Evolutionary conservation across 305 asterid species (phyloP).

Genomic region (Solanum hybrid): DNA sequence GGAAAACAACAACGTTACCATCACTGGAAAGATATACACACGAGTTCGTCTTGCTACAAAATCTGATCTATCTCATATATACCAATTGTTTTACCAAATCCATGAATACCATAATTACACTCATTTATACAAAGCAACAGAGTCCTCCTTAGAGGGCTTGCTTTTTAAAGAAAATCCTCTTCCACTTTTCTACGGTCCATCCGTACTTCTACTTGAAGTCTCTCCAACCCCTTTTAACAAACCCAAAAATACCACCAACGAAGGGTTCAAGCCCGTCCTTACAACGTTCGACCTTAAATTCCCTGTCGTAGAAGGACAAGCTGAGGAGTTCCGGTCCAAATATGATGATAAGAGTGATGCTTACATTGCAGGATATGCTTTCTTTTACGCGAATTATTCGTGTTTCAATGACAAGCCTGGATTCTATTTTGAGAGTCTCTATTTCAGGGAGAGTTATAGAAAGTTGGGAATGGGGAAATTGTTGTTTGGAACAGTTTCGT

Average conservation of each 20-base stretch:
- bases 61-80: background rate
- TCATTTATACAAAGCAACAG: background rate
- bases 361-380: background rate
- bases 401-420: background rate
- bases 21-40: background rate
- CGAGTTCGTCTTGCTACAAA: background rate
- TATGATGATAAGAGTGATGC: background rate
- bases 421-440: background rate
- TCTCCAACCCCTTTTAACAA: background rate
- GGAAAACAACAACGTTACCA: background rate
- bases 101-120: background rate
- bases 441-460: background rate
- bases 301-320: background rate
- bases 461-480: background rate
- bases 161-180: background rate
- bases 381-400: background rate
- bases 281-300: background rate
- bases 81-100: background rate
- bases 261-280: background rate
- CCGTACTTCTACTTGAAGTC: conserved; percentile 4
- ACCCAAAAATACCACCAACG: background rate
- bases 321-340: background rate
- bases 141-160: background rate
- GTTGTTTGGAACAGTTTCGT: background rate
- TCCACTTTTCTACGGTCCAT: background rate